Evolutionary conservation across 1,284 basidiomycete genomes (phyloP).

Genomic region (Sparassis latifolia): DNA sequence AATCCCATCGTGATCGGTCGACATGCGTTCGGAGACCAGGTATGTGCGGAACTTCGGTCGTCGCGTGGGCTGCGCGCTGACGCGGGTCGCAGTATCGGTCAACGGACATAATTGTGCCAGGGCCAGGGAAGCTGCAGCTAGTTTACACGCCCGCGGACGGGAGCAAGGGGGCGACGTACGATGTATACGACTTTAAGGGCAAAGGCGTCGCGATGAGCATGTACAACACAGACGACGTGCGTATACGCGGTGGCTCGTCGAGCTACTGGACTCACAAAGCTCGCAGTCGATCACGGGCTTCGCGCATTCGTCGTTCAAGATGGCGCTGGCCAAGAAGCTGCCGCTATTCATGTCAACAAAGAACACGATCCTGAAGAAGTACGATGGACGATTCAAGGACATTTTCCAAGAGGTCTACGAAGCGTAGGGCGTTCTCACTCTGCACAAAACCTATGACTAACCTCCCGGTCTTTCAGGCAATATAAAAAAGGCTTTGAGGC

Average conservation of each 20-base stretch:
- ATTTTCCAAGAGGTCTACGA: slow-evolving; percentile 96
- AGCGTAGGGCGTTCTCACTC: slow-evolving; percentile 33
- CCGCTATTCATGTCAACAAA: slow-evolving; percentile 97
- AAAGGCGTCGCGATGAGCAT: slow-evolving; percentile 87
- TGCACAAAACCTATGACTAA: not conserved
- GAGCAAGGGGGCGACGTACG: slow-evolving; percentile 52
- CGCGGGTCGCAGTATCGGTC: slow-evolving; percentile 63
- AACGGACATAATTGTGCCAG: slow-evolving; percentile 84
- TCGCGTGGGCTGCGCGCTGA: not conserved
- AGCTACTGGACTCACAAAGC: not conserved
- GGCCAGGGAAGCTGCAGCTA: slow-evolving; percentile 86
- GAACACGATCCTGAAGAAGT: slow-evolving; percentile 95
- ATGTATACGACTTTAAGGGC: slow-evolving; percentile 90
- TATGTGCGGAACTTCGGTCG: slow-evolving; percentile 21
- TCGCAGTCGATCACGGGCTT: slow-evolving; percentile 85
- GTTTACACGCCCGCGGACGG: slow-evolving; percentile 80
- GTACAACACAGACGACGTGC: slow-evolving; percentile 92
- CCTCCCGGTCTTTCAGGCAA: slow-evolving; percentile 32
- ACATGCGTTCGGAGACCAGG: slow-evolving; percentile 96
- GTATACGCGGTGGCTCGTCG: slow-evolving; percentile 8
- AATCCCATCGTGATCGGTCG: slow-evolving; percentile 97
- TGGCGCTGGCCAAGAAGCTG: slow-evolving; percentile 95
- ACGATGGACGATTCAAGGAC: slow-evolving; percentile 98
- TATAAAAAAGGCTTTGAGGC: slow-evolving; percentile 85
- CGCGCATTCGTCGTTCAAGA: slow-evolving; percentile 97